Evolutionary conservation across 305 asterid genomes (phyloP), one percentile per base, ranked within the genome.

Genomic region (Fraxinus albicans): DNA sequence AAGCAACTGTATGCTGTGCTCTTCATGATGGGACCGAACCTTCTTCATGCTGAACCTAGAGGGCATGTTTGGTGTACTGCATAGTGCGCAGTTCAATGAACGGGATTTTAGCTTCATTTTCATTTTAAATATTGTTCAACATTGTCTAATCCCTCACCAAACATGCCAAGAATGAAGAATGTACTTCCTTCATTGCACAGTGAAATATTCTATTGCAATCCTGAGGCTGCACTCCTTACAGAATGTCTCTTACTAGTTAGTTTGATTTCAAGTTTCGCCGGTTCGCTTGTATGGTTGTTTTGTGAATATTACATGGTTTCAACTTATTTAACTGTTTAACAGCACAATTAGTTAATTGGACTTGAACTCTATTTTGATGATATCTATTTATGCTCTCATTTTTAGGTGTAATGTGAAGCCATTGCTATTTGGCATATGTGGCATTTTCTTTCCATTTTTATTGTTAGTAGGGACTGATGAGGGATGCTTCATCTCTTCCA

Each of bases 1-100:
- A 96, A 85, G 99, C 98, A 65, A 94, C 97, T 4, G 95, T 96
- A 21, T 94, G 98, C 47, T 96, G 99, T 86, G 99, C 99, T 86
- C 95, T 94, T 81, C 97, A 94, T 77, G 99, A 96, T 77, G 99
- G 98, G 31, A 93, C 97, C 0, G 98, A 93, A 79, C 91, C 87
- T 8, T 78, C 96, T 80, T 84, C 89, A 0, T 47, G 83, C 78
- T 89, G 81, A 91, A 82, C 77, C 53, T 65, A 69, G 17, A 69
- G 8, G 2, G 38, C 75, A 12, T 63, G 73, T 63, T 63, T 9
- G 13, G 72, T 60, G 65, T 53, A 17, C 25, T 53, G 65, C 72
- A 23, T 23, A 21, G 1, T 9, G n/a, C 25, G 13, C 33, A 9
- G 73, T 63, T 8, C 15, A 21, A 25, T 23, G 73, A 27, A 65